phyloP scores from a whole-genome alignment of 495 filamentous ascomycete species.

The Penicillium taxi region DNA sequence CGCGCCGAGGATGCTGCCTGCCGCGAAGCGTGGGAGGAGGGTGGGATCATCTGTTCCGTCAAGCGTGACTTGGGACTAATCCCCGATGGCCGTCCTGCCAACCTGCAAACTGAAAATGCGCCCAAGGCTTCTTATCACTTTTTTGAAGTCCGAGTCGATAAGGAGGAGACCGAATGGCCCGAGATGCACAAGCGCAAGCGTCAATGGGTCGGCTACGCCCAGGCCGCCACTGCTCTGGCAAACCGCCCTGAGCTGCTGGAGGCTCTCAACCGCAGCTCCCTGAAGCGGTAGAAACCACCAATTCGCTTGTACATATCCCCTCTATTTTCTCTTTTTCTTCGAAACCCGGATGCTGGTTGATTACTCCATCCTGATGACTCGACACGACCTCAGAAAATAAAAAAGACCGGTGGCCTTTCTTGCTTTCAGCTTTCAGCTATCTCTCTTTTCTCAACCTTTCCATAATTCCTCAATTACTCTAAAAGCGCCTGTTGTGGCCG shows the following conservation, averaged over 20 bases:
- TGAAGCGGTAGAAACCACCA: constrained; percentile 42
- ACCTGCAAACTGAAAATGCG: constrained; percentile 50
- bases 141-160: constrained; percentile 76
- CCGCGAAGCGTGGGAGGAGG: constrained; percentile 97
- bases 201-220: constrained; percentile 76
- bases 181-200: constrained; percentile 87
- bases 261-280: constrained; percentile 75
- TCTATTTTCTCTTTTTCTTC: background rate
- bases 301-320: constrained; percentile 10
- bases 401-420: constrained; percentile 19
- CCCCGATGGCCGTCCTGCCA: constrained; percentile 60
- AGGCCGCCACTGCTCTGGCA: constrained; percentile 69
- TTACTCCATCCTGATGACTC: constrained; percentile 25
- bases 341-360: constrained; percentile 5
- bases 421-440: constrained; percentile 19
- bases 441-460: constrained; percentile 4
- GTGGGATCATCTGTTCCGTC: constrained; percentile 77
- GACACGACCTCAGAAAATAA: constrained; percentile 28
- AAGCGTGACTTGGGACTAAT: constrained; percentile 79
- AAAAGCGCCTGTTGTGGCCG: constrained; percentile 11
- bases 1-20: constrained; percentile 58
- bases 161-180: constrained; percentile 81
- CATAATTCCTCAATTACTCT: constrained; percentile 4
- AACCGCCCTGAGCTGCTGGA: constrained; percentile 80
- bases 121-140: constrained; percentile 78